A percentile compares a stretch with the other conserved stretches of the same genome.
phyloP scores from a whole-genome alignment of 345 rosid genomes.

The Bruguiera parviflora region DNA sequence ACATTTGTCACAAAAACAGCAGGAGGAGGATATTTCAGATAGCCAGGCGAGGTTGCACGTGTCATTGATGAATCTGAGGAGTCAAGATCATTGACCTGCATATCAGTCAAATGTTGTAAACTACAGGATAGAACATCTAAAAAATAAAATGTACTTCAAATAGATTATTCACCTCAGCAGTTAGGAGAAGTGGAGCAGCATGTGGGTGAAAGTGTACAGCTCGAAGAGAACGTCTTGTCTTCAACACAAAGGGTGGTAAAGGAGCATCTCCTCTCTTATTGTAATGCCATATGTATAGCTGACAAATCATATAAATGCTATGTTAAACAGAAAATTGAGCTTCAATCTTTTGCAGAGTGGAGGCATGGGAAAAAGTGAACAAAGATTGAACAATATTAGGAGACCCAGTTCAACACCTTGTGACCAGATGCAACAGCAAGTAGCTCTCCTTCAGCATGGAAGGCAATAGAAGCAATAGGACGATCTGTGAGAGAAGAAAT shows the following conservation, averaged over 20 bases:
- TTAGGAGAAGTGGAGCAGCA: conserved; percentile 68
- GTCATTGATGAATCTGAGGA: conserved; percentile 64
- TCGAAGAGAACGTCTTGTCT: conserved; percentile 64
- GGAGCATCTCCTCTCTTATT: conserved; percentile 57
- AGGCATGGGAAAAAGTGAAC: not conserved
- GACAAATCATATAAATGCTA: conserved; percentile 20
- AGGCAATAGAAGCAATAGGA: conserved; percentile 79
- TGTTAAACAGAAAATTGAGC: not conserved
- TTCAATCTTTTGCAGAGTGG: not conserved
- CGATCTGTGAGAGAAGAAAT: conserved; percentile 44
- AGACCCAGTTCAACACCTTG: conserved; percentile 42
- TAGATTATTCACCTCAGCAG: conserved; percentile 55
- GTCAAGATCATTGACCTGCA: conserved; percentile 82
- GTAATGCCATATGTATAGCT: conserved; percentile 75
- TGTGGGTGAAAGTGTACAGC: conserved; percentile 81
- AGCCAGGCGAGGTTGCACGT: conserved; percentile 61
- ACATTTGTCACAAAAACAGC: conserved; percentile 53
- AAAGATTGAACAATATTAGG: not conserved
- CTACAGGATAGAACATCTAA: conserved; percentile 17
- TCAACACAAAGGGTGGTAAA: conserved; percentile 56
- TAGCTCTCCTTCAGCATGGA: conserved; percentile 72
- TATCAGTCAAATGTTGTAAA: conserved; percentile 36
- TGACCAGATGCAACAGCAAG: conserved; percentile 81
- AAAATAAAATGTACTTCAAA: conserved; percentile 20
- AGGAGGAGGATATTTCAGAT: conserved; percentile 62